These are phyloP conservation scores for Xylona heveae DNA, from an alignment of 495 filamentous ascomycete genomes.

Conservation along the genomic window DNA sequence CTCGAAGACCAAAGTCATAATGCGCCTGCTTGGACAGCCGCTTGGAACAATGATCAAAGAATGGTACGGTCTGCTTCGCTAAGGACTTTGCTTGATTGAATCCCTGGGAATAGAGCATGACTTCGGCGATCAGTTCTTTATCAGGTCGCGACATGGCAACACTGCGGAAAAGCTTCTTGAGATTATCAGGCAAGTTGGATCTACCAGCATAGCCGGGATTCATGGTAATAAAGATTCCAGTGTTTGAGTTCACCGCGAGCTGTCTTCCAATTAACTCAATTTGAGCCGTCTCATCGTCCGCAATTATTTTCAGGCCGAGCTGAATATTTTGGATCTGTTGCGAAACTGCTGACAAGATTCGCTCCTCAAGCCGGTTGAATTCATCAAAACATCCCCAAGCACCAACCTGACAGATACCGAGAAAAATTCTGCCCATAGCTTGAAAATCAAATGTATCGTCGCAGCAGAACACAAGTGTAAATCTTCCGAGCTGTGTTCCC, in stretches of 20 bases:
- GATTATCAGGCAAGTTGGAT: constrained; percentile 91
- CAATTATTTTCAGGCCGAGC: constrained; percentile 66
- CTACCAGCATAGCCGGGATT: constrained; percentile 97
- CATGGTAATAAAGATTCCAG: constrained; percentile 99
- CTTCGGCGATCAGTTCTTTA: constrained; percentile 97
- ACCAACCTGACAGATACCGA: constrained; percentile 97
- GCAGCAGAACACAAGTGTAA: constrained; percentile 96
- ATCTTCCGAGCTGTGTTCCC: constrained; percentile 86
- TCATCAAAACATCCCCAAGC: constrained; percentile 99
- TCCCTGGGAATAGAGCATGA: constrained; percentile 98
- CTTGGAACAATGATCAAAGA: constrained; percentile 77
- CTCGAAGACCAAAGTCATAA: constrained; percentile 95
- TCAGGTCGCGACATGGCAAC: constrained; percentile 99
- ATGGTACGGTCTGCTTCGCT: constrained; percentile 86
- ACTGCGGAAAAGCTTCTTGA: constrained; percentile 98
- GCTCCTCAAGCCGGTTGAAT: constrained; percentile 94
- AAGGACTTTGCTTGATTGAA: constrained; percentile 88
- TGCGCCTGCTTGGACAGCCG: constrained; percentile 87
- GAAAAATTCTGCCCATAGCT: constrained; percentile 97
- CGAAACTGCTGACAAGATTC: constrained; percentile 91
- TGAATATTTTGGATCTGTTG: constrained; percentile 99
- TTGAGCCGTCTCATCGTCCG: constrained; percentile 54
- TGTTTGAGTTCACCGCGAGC: constrained; percentile 70
- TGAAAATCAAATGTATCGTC: constrained; percentile 99
- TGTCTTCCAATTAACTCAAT: constrained; percentile 87